Evolutionary conservation across 2,329 filamentous ascomycete species (phyloP).

Genomic region (Verticillium nonalfalfae): DNA sequence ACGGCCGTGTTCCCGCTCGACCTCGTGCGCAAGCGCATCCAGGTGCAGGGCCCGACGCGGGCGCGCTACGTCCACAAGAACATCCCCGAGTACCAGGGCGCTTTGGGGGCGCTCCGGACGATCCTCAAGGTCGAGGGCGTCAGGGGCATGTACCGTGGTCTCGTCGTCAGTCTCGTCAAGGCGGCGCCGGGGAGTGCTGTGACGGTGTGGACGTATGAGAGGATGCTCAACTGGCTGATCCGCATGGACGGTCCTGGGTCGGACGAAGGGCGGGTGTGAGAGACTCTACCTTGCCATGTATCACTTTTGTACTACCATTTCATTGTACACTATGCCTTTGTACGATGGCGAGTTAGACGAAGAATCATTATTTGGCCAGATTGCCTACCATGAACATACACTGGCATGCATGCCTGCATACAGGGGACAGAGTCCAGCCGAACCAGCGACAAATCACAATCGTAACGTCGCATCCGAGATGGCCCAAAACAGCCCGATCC

Average conservation of each 20-base stretch:
- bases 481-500: neutral
- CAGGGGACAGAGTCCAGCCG: neutral
- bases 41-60: conserved; percentile 89
- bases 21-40: conserved; percentile 83
- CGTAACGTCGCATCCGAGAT: neutral
- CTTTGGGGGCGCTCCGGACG: conserved; percentile 56
- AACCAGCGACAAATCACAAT: neutral
- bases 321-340: too few relatives aligned
- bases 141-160: conserved; percentile 77
- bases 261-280: neutral
- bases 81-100: conserved; percentile 74
- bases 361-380: too few relatives aligned
- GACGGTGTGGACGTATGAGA: conserved; percentile 93
- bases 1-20: conserved; percentile 90
- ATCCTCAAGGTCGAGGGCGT: conserved; percentile 70
- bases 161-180: conserved; percentile 86
- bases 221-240: conserved; percentile 56
- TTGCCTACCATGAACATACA: too few relatives aligned
- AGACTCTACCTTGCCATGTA: neutral
- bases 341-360: neutral
- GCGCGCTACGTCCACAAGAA: conserved; percentile 74
- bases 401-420: too few relatives aligned
- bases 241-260: conserved; percentile 17
- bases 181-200: conserved; percentile 88
- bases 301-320: neutral